Evolutionary conservation across 371 early-diverging fungal species (phyloP), one percentile per base, ranked within the genome.

Genomic region (Apophysomyces ossiformis): DNA sequence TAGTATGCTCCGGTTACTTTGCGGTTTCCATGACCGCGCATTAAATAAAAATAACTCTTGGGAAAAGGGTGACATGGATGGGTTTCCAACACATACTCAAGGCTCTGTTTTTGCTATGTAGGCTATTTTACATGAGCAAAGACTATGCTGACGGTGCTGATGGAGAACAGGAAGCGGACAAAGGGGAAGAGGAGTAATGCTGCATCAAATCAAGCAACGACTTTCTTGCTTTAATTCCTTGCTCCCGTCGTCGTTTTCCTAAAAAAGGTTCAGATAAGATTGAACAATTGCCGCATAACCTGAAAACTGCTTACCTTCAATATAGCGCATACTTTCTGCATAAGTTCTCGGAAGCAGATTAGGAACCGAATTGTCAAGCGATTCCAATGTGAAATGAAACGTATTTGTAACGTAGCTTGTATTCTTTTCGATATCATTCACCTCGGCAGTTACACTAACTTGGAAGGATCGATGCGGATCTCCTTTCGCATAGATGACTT

Each of bases 331-430:
- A 59, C 86, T 83, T 60, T 93, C 94, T 44, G 83, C 87, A 67
- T 93, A 93, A 5, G 94, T 91, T 56, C 79, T 76, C 9, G 94
- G 94, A 46, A 94, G 70, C 54, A 76, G 82, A 36, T 73, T 59
- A 15, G 66, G 67, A 60, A 57, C 60, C n/a, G 62, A 58, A 16
- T 77, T 70, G 13, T 66, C 67, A 8, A 64, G 44, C 21, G 73
- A 57, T 46, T 70, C 63, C 69, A 96, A 93, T 57, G 95, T 94
- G 67, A 95, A 94, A 74, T 92, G 87, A 69, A 96, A 96, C 4
- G 85, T 84, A 71, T 96, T 96, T 59, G 96, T 93, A 12, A 85
- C 85, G 45, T 88, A 86, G 0, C 81, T 70, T 1, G 81, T 73
- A 13, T 79, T 83, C 11, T 77, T 79, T 47, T 76, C 73, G 13